Percentiles rank a stretch among this genome's conserved stretches.
Evolutionary conservation across 306 rosid genomes (phyloP).

Genomic region (Fragaria ananassa): DNA sequence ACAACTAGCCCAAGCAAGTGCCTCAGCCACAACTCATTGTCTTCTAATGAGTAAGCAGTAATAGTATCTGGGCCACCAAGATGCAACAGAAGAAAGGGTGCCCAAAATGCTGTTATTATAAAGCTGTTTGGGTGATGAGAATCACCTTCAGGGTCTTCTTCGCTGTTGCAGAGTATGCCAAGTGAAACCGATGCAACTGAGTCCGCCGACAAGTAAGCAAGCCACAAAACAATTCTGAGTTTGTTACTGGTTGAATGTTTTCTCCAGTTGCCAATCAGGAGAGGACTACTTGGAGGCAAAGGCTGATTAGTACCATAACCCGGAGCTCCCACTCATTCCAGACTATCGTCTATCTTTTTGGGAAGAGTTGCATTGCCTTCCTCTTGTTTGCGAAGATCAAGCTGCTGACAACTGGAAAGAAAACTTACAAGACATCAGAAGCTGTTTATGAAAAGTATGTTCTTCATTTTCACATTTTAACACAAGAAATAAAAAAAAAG

Average conservation of each 20-base stretch:
- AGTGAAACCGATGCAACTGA: slow-evolving; percentile 28
- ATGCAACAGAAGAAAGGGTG: slow-evolving; percentile 20
- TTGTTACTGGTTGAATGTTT: background rate
- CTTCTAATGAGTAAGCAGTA: slow-evolving; percentile 37
- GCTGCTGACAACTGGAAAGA: too few relatives aligned
- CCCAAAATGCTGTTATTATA: slow-evolving; percentile 11
- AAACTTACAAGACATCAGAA: too few relatives aligned
- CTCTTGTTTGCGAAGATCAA: too few relatives aligned
- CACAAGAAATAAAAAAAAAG: too few relatives aligned
- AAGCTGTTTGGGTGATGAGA: background rate
- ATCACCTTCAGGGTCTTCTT: background rate
- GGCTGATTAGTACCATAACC: background rate
- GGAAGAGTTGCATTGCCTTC: background rate
- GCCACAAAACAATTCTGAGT: slow-evolving; percentile 10
- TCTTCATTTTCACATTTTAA: too few relatives aligned
- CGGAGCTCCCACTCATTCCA: background rate
- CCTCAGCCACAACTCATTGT: slow-evolving; percentile 37
- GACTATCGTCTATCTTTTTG: background rate
- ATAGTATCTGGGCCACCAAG: slow-evolving; percentile 43
- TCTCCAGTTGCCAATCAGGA: background rate
- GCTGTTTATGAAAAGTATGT: too few relatives aligned
- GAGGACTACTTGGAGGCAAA: background rate
- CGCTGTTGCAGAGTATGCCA: slow-evolving; percentile 12
- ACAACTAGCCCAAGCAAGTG: slow-evolving; percentile 18
- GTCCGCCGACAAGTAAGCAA: slow-evolving; percentile 35